Base-by-base conservation (phyloP, 2,329 filamentous ascomycete genomes). In the Aspergillus oerlinghausenensis region DNA sequence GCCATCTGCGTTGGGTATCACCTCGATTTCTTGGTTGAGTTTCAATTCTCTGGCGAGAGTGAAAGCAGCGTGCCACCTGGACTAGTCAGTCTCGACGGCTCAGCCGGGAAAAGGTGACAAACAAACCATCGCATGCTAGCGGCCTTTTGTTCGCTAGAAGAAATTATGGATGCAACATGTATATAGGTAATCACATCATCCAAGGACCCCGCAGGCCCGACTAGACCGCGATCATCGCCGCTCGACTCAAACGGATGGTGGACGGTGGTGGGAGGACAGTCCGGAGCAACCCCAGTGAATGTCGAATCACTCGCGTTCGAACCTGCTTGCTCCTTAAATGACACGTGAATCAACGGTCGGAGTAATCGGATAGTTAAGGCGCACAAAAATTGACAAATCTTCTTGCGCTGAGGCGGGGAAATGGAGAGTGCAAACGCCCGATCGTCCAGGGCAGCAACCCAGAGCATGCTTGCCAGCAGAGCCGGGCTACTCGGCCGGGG, bases 161-260 rank as follows among this genome's bases (percentile, higher is more conserved):
- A 96, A 2, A 96, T 89, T 10, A 96, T 92, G 1, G 90, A 94
- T 3, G 92, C 92, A 26, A 97, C 79, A 71, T 97, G 92, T 60
- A 96, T 92, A 70, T 96, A 97, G 0, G 92, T 96, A 26, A 90
- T 87, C 11, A 96, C 87, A 73, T 96, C 92, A 71, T 97, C 92
- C 8, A 96, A 78, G 10, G 85, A 89, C 17, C 89, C 90, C 8
- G 89, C 86, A 8, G 90, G 72, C 1, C 72, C 72, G 4, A 74
- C 67, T 3, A 74, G 57, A 5, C 71, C 71, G 50, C 72, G 65
- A 49, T 74, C 72, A 59, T 74, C 89, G 28, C 89, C 89, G 57
- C 90, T 59, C 67, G 76, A 68, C 77, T 80, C 64, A 67, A 77
- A 64, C 70, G 79, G 64, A 73, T 74, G 67, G 62, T 78, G 64